A percentile compares a stretch with the other conserved stretches of the same genome.
phyloP scores from a whole-genome alignment of 176 grass and related monocot species.

The Oryza glaberrima region DNA sequence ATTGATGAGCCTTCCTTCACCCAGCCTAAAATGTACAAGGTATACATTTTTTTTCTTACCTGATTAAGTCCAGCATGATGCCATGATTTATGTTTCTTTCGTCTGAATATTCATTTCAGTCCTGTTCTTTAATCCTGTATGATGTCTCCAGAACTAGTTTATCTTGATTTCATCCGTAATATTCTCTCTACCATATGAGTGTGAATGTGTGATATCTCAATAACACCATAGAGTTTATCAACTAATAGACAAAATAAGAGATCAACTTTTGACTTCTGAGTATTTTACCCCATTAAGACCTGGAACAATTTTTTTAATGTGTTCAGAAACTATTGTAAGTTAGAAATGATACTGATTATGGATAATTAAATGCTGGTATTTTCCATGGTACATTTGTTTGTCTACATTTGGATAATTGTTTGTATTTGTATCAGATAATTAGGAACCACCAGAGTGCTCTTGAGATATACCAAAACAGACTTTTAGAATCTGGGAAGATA shows the following conservation, averaged over 20 bases:
- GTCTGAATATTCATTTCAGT: neutral
- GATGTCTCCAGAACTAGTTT: neutral
- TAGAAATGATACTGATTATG: neutral
- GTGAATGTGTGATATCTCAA: neutral
- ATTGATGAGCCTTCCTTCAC: conserved; percentile 97
- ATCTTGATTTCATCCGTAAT: conserved; percentile 3
- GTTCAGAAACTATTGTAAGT: conserved; percentile 14
- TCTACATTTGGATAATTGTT: conserved; percentile 22
- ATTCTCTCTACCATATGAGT: conserved; percentile 25
- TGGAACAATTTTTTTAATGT: neutral
- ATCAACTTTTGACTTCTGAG: neutral
- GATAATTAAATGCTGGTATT: conserved; percentile 14
- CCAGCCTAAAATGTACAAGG: conserved; percentile 97
- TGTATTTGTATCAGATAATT: conserved; percentile 60
- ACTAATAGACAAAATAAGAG: neutral
- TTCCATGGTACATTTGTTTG: neutral
- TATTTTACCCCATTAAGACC: conserved; percentile 6
- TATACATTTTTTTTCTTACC: conserved; percentile 28
- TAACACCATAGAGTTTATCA: neutral
- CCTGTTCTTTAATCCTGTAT: neutral
- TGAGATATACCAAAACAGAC: conserved; percentile 82
- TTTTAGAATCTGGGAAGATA: conserved; percentile 78
- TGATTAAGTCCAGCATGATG: neutral
- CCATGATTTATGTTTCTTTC: neutral
- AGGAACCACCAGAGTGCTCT: conserved; percentile 77